Conservation (phyloP, 176 grass and related monocot genomes). For the Echinochloa phyllopogon region DNA sequence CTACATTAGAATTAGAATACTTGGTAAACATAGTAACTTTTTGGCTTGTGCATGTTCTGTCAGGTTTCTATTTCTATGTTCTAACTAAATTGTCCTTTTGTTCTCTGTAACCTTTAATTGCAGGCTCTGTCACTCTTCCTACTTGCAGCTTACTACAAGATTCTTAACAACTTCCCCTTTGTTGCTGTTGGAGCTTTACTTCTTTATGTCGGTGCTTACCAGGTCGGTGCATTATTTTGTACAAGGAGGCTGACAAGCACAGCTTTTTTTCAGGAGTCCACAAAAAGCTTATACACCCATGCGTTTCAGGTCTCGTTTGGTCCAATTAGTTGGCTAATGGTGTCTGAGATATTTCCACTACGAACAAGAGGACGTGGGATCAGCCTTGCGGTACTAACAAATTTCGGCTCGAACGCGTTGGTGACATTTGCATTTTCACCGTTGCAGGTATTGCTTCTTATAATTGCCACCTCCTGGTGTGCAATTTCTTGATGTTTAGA, state of each 20-base stretch:
- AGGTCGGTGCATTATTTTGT: constrained; percentile 64
- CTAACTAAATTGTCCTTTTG: constrained; percentile 20
- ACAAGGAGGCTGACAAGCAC: not conserved
- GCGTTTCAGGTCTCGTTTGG: constrained; percentile 88
- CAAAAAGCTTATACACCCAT: constrained; percentile 25
- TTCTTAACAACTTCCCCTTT: constrained; percentile 67
- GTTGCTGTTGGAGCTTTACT: constrained; percentile 91
- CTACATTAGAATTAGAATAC: constrained; percentile 8
- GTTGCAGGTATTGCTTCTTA: constrained; percentile 57
- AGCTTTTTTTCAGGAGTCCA: not conserved
- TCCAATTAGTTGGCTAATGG: constrained; percentile 98
- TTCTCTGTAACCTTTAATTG: constrained; percentile 36
- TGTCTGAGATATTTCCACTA: constrained; percentile 97
- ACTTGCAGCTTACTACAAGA: constrained; percentile 93
- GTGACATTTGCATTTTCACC: constrained; percentile 93
- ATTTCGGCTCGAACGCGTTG: constrained; percentile 87
- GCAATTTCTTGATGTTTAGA: not conserved
- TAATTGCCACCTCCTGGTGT: not conserved
- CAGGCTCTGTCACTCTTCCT: constrained; percentile 90
- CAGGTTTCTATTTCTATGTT: constrained; percentile 27
- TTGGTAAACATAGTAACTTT: not conserved
- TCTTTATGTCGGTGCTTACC: constrained; percentile 90
- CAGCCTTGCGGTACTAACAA: constrained; percentile 86
- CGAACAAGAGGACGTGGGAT: constrained; percentile 96
- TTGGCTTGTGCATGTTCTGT: constrained; percentile 12